Conservation (phyloP, 1,284 basidiomycete genomes). For the Ceraceosorus bombacis region DNA sequence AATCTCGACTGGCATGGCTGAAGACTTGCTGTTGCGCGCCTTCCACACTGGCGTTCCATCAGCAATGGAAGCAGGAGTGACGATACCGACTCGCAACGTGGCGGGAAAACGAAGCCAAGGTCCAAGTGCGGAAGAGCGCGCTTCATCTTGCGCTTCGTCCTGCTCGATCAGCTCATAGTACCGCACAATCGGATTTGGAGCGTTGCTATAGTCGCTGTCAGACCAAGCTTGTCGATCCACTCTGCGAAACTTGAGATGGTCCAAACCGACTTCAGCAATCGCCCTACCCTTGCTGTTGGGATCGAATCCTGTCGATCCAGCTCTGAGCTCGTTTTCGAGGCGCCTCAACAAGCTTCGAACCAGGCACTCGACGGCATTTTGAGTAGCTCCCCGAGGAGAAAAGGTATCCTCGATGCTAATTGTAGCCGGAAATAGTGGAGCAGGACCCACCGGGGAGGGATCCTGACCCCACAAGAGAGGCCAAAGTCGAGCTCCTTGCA, state of each 20-base stretch:
- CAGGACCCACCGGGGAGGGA: slow-evolving; percentile 39
- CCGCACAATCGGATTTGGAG: background rate
- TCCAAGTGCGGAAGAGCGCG: background rate
- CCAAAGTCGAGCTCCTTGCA: slow-evolving; percentile 38
- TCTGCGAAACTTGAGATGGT: background rate
- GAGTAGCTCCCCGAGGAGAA: slow-evolving; percentile 18
- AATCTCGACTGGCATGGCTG: slow-evolving; percentile 35
- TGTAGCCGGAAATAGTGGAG: slow-evolving; percentile 45
- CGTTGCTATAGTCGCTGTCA: background rate
- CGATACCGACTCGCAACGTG: slow-evolving; percentile 26
- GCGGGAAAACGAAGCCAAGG: slow-evolving; percentile 35
- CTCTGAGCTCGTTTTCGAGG: slow-evolving; percentile 37
- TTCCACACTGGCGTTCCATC: slow-evolving; percentile 19
- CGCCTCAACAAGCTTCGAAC: slow-evolving; percentile 24
- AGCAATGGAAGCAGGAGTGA: background rate
- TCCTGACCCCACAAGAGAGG: slow-evolving; percentile 42
- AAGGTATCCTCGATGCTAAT: slow-evolving; percentile 49
- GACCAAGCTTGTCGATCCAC: background rate
- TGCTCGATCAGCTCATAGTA: slow-evolving; percentile 1
- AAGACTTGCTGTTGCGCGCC: slow-evolving; percentile 26
- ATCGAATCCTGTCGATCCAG: slow-evolving; percentile 2
- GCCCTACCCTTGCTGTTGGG: background rate
- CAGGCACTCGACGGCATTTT: slow-evolving; percentile 21
- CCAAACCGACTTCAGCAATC: background rate
- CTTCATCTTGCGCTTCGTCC: slow-evolving; percentile 3